Conservation (phyloP, 2,329 filamentous ascomycete species). For the Ceratocystis albifundus region DNA sequence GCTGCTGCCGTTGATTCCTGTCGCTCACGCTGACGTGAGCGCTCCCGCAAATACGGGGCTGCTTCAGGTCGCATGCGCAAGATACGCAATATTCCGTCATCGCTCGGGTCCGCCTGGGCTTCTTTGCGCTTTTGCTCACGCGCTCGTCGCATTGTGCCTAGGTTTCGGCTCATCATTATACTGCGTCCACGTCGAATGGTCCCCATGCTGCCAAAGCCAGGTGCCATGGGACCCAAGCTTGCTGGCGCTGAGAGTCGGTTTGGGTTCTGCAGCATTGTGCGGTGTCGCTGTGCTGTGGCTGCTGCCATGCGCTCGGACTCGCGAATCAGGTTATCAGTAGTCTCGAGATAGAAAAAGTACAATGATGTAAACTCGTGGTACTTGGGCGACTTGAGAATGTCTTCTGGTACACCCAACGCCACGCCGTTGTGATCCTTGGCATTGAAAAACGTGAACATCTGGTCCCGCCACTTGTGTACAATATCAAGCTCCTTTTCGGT, state of each 20-base stretch:
- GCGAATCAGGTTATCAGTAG: constrained; percentile 78
- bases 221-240: constrained; percentile 37
- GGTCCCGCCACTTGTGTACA: constrained; percentile 85
- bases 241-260: constrained; percentile 62
- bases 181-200: constrained; percentile 58
- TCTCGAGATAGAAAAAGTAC: constrained; percentile 97
- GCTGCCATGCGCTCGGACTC: constrained; percentile 95
- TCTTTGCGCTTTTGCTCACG: constrained; percentile 95
- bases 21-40: constrained; percentile 86
- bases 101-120: constrained; percentile 88
- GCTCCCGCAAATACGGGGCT: constrained; percentile 71
- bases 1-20: constrained; percentile 82
- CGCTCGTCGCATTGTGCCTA: constrained; percentile 90
- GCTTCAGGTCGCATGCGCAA: constrained; percentile 91
- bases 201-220: constrained; percentile 56
- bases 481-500: constrained; percentile 83
- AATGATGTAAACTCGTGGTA: constrained; percentile 94
- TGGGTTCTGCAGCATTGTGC: constrained; percentile 51
- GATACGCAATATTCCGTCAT: constrained; percentile 96
- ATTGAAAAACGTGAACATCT: constrained; percentile 90
- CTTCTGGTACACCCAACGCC: constrained; percentile 75
- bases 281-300: constrained; percentile 62
- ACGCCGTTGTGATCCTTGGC: constrained; percentile 76
- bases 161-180: constrained; percentile 87
- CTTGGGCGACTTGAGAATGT: constrained; percentile 91